Evolutionary conservation across 2,329 filamentous ascomycete genomes (phyloP).

Genomic region (Phialophora tarda): DNA sequence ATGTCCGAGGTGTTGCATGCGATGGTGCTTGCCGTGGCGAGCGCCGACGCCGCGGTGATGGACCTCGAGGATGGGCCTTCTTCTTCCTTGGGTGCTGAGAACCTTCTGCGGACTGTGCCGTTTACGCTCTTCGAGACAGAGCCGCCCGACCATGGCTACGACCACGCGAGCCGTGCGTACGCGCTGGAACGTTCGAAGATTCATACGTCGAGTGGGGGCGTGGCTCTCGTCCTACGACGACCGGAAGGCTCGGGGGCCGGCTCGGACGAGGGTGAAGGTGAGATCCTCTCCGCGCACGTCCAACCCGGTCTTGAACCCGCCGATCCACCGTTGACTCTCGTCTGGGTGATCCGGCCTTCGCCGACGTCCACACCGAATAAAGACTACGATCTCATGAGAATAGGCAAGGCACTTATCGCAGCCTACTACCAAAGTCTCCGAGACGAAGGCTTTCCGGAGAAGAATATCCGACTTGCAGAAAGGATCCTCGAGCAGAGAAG

Average conservation of each 20-base stretch:
- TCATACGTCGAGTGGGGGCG: conserved; percentile 34
- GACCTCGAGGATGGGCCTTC: conserved; percentile 4
- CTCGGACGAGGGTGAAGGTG: background rate
- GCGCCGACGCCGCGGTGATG: conserved; percentile 30
- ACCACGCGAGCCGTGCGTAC: conserved; percentile 25
- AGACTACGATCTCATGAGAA: conserved; percentile 23
- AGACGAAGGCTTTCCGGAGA: conserved; percentile 37
- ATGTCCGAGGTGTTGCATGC: conserved; percentile 39
- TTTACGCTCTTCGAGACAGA: conserved; percentile 39
- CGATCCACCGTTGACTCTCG: conserved; percentile 35
- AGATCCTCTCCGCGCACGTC: conserved; percentile 34
- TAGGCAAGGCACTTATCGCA: conserved; percentile 33
- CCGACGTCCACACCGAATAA: conserved; percentile 24
- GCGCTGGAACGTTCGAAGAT: conserved; percentile 34
- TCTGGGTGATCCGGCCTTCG: conserved; percentile 36
- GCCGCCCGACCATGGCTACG: conserved; percentile 34
- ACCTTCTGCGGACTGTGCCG: conserved; percentile 26
- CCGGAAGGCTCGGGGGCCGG: background rate
- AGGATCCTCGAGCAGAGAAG: conserved; percentile 32
- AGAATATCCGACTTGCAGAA: conserved; percentile 36
- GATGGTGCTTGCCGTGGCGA: conserved; percentile 35
- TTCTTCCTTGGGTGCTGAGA: background rate
- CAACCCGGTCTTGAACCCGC: conserved; percentile 35
- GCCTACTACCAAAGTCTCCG: conserved; percentile 38
- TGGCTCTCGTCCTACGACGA: conserved; percentile 34